Percentiles rank a stretch among this genome's conserved stretches.
phyloP scores from a whole-genome alignment of 2,329 filamentous ascomycete species.

The Ramularia collo-cygni region DNA sequence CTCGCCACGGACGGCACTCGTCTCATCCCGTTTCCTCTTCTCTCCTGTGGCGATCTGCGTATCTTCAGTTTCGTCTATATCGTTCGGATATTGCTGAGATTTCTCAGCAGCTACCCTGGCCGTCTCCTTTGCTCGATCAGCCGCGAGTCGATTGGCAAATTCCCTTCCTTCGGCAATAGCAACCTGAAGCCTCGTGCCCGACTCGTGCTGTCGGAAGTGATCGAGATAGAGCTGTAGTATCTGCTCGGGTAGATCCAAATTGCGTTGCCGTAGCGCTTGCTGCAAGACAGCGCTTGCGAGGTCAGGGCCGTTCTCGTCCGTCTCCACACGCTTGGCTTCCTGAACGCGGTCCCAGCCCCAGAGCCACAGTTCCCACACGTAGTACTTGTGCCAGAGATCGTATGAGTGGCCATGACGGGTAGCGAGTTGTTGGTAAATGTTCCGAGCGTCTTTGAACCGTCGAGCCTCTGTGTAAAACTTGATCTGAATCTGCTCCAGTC shows the following conservation, averaged over 20 bases:
- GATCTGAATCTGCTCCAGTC: slow-evolving; percentile 84
- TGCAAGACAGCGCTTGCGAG: slow-evolving; percentile 70
- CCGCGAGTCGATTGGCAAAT: slow-evolving; percentile 55
- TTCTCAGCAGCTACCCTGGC: slow-evolving; percentile 56
- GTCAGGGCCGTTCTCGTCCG: slow-evolving; percentile 55
- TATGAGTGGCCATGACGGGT: slow-evolving; percentile 68
- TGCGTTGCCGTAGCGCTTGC: slow-evolving; percentile 56
- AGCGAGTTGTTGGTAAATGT: slow-evolving; percentile 64
- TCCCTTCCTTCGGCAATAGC: slow-evolving; percentile 69
- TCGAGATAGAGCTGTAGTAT: slow-evolving; percentile 66
- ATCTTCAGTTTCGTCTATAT: slow-evolving; percentile 19
- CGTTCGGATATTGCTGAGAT: slow-evolving; percentile 26
- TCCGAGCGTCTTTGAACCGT: slow-evolving; percentile 67
- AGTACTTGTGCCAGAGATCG: slow-evolving; percentile 91
- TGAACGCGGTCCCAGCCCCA: slow-evolving; percentile 53
- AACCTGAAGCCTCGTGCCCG: slow-evolving; percentile 64
- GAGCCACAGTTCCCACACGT: slow-evolving; percentile 82
- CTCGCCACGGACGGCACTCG: no score
- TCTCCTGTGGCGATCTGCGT: slow-evolving; percentile 22
- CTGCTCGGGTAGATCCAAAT: slow-evolving; percentile 70
- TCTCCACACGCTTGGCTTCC: slow-evolving; percentile 44
- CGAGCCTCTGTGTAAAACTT: slow-evolving; percentile 83
- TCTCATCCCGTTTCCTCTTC: slow-evolving; percentile 70
- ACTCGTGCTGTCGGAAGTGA: slow-evolving; percentile 87
- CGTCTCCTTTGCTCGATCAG: slow-evolving; percentile 60